phyloP scores from a whole-genome alignment of 805 yeast genomes.

The Kuraishia piskuri region DNA sequence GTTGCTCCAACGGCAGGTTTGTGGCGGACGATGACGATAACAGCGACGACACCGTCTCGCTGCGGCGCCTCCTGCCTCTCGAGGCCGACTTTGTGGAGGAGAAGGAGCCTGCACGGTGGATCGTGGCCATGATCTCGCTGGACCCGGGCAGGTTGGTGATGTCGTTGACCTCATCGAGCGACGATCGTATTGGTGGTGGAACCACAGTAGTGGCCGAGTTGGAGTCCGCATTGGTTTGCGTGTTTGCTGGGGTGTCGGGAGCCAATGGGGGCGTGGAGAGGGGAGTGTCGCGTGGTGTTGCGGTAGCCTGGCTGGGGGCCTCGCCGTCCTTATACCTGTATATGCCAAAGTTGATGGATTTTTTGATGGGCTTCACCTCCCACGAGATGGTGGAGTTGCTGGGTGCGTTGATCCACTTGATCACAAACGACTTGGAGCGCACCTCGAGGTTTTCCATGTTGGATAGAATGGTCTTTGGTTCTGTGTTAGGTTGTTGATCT shows the following conservation, averaged over 20 bases:
- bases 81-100: background rate
- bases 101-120: background rate
- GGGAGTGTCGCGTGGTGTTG: background rate
- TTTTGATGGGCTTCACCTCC: conserved; percentile 74
- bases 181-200: conserved; percentile 1
- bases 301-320: background rate
- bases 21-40: background rate
- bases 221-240: background rate
- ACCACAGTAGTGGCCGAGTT: background rate
- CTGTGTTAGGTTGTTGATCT: too few species aligned
- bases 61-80: background rate
- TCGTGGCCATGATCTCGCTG: background rate
- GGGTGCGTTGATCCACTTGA: conserved; percentile 83
- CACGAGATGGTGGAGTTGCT: conserved; percentile 60
- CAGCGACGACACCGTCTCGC: background rate
- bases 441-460: conserved; percentile 85
- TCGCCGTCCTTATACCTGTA: conserved; percentile 17
- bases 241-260: background rate
- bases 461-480: too few species aligned
- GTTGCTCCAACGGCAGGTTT: conserved; percentile 34
- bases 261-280: background rate
- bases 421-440: conserved; percentile 80
- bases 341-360: conserved; percentile 37
- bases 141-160: background rate
- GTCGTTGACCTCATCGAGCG: conserved; percentile 2